Evolutionary conservation across 148 eudicot genomes (phyloP).

Genomic region (Camellia japonica): DNA sequence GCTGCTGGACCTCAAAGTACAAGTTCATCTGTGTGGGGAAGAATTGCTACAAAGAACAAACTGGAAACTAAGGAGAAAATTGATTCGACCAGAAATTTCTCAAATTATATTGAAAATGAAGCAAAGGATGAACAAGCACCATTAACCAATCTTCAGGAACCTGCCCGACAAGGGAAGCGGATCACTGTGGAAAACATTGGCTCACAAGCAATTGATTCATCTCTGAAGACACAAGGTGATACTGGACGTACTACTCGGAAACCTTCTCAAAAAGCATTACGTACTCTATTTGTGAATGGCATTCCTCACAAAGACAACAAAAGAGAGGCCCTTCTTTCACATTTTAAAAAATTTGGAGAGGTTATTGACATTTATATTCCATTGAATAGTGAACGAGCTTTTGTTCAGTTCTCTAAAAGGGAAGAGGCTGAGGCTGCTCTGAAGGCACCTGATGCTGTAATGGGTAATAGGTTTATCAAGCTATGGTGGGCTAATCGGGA

Average conservation of each 20-base stretch:
- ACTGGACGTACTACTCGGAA: slow-evolving; percentile 40
- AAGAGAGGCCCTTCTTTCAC: slow-evolving; percentile 71
- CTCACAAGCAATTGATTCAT: slow-evolving; percentile 33
- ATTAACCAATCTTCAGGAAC: slow-evolving; percentile 27
- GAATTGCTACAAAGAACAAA: slow-evolving; percentile 51
- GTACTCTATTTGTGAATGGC: slow-evolving; percentile 74
- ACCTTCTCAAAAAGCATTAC: slow-evolving; percentile 67
- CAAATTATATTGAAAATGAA: slow-evolving; percentile 30
- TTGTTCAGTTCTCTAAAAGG: slow-evolving; percentile 91
- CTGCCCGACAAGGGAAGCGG: slow-evolving; percentile 42
- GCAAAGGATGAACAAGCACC: slow-evolving; percentile 33
- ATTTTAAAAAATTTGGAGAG: slow-evolving; percentile 90
- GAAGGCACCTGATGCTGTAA: slow-evolving; percentile 97
- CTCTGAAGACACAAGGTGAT: slow-evolving; percentile 47
- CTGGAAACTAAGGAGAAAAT: slow-evolving; percentile 43
- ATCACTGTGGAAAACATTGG: slow-evolving; percentile 28
- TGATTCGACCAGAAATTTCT: slow-evolving; percentile 35
- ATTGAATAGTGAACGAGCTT: slow-evolving; percentile 67
- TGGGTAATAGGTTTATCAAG: slow-evolving; percentile 94
- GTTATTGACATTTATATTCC: slow-evolving; percentile 83
- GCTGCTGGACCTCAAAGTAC: slow-evolving; percentile 50
- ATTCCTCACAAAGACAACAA: slow-evolving; percentile 83
- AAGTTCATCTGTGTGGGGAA: slow-evolving; percentile 57
- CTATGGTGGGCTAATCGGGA: slow-evolving; percentile 95
- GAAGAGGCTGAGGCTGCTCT: slow-evolving; percentile 91